These are phyloP conservation scores for Mortierella sp. DNA, from an alignment of 371 early-diverging fungal species.

Conservation along the genomic window DNA sequence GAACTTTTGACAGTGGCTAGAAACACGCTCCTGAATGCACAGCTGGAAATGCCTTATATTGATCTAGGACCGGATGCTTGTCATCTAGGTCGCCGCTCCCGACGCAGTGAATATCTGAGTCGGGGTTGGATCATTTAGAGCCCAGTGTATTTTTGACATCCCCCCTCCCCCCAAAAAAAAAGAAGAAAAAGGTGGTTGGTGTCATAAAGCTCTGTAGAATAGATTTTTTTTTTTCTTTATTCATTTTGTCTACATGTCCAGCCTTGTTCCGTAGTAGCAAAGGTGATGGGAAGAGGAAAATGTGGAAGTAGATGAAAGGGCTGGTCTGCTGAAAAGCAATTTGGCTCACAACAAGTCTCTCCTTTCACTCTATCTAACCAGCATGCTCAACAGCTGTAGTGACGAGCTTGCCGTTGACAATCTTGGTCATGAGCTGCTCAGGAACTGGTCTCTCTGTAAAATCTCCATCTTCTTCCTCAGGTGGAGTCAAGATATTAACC, in stretches of 20 bases:
- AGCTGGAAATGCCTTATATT: slow-evolving; percentile 32
- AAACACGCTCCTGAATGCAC: slow-evolving; percentile 19
- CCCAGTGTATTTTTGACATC: too few species aligned
- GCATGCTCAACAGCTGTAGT: slow-evolving; percentile 89
- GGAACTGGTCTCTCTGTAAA: slow-evolving; percentile 88
- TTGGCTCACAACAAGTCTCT: neutral
- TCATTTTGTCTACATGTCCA: too few species aligned
- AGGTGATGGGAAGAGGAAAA: too few species aligned
- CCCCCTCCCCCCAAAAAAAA: neutral
- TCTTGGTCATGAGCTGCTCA: slow-evolving; percentile 92
- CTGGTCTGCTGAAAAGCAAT: too few species aligned
- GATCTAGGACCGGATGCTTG: slow-evolving; percentile 40
- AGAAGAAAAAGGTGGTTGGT: neutral
- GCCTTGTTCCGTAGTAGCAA: too few species aligned
- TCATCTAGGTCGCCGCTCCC: slow-evolving; percentile 20
- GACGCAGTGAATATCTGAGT: slow-evolving; percentile 11
- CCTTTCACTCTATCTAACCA: slow-evolving; percentile 54
- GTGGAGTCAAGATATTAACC: slow-evolving; percentile 83
- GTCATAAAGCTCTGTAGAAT: too few species aligned
- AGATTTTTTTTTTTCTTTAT: too few species aligned
- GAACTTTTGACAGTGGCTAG: slow-evolving; percentile 11
- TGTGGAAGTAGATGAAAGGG: too few species aligned
- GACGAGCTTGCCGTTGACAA: slow-evolving; percentile 81
- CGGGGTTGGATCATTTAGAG: slow-evolving; percentile 10
- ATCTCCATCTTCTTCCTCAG: slow-evolving; percentile 75